Evolutionary conservation across 2,329 filamentous ascomycete species (phyloP).

Genomic region (Sordariomycetes sp.): DNA sequence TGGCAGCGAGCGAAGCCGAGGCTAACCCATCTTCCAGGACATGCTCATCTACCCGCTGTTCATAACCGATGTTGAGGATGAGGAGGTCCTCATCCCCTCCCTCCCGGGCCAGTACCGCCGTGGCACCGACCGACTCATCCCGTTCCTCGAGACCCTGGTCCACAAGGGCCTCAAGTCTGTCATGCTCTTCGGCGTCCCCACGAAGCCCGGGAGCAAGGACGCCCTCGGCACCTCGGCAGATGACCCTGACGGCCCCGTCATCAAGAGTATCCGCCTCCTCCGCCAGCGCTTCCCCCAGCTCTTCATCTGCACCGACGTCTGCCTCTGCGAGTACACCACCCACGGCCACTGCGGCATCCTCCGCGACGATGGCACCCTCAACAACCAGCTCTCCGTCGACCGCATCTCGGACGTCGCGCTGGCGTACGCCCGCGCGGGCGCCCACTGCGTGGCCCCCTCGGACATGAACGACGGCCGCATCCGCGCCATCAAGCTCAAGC

Average conservation of each 20-base stretch:
- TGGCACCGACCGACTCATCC: slow-evolving; percentile 74
- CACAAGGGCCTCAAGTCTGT: slow-evolving; percentile 86
- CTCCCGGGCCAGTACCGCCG: slow-evolving; percentile 84
- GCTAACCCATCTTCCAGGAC: slow-evolving; percentile 43
- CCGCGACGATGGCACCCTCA: slow-evolving; percentile 81
- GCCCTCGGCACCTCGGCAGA: slow-evolving; percentile 85
- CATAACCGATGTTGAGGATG: slow-evolving; percentile 86
- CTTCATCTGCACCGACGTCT: slow-evolving; percentile 88
- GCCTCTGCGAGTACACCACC: slow-evolving; percentile 96
- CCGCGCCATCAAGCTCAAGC: slow-evolving; percentile 92
- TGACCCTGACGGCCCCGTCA: slow-evolving; percentile 86
- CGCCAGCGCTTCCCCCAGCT: slow-evolving; percentile 79
- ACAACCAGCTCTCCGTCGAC: slow-evolving; percentile 89
- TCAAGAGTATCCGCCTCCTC: slow-evolving; percentile 74
- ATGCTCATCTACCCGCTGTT: slow-evolving; percentile 99
- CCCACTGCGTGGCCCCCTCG: slow-evolving; percentile 91
- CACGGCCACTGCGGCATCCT: slow-evolving; percentile 97
- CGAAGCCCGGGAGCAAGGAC: slow-evolving; percentile 74
- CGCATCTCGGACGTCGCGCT: slow-evolving; percentile 96
- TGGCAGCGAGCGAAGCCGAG: neutral
- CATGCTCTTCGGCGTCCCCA: slow-evolving; percentile 90
- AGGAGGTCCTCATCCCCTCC: slow-evolving; percentile 82
- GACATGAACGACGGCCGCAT: slow-evolving; percentile 99
- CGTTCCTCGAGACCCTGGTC: slow-evolving; percentile 77
- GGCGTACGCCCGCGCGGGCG: slow-evolving; percentile 89